A percentile compares a stretch with the other conserved stretches of the same genome.
These are phyloP conservation scores for Pythium coloratum DNA, from an alignment of 352 stramenopile species.

Conservation along the genomic window DNA sequence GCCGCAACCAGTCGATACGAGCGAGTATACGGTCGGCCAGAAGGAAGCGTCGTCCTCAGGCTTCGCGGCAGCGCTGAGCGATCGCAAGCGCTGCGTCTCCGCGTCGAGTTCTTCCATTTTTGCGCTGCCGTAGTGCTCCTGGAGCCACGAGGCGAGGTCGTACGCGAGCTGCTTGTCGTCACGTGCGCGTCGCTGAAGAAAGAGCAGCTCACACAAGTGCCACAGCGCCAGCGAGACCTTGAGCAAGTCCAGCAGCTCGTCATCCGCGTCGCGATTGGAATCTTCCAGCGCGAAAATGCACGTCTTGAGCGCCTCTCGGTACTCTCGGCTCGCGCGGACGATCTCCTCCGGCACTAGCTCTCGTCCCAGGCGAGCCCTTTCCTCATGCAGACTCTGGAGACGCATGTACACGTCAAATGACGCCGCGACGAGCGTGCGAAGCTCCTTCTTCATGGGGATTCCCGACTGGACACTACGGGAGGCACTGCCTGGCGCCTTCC, in stretches of 20 bases:
- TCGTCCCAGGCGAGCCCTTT: slow-evolving; percentile 20
- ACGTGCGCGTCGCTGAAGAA: slow-evolving; percentile 55
- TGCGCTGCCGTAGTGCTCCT: slow-evolving; percentile 67
- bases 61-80: slow-evolving; percentile 19
- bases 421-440: slow-evolving; percentile 53
- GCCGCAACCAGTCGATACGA: slow-evolving; percentile 55
- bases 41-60: slow-evolving; percentile 52
- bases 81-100: slow-evolving; percentile 45
- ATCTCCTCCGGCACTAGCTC: slow-evolving; percentile 34
- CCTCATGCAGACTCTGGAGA: slow-evolving; percentile 21
- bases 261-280: slow-evolving; percentile 25
- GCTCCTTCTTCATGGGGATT: slow-evolving; percentile 50
- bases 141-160: slow-evolving; percentile 69
- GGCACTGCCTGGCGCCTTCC: slow-evolving; percentile 21
- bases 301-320: slow-evolving; percentile 67
- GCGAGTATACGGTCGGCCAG: slow-evolving; percentile 62
- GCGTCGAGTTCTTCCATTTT: slow-evolving; percentile 55
- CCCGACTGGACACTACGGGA: slow-evolving; percentile 11
- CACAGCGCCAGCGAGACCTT: slow-evolving; percentile 81
- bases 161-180: slow-evolving; percentile 66
- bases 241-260: slow-evolving; percentile 40
- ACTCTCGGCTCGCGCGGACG: slow-evolving; percentile 61
- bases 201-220: slow-evolving; percentile 77
- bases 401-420: slow-evolving; percentile 65
- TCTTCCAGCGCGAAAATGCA: slow-evolving; percentile 70